Conservation (phyloP, 2,329 filamentous ascomycete species). For the Diaporthe sp. region DNA sequence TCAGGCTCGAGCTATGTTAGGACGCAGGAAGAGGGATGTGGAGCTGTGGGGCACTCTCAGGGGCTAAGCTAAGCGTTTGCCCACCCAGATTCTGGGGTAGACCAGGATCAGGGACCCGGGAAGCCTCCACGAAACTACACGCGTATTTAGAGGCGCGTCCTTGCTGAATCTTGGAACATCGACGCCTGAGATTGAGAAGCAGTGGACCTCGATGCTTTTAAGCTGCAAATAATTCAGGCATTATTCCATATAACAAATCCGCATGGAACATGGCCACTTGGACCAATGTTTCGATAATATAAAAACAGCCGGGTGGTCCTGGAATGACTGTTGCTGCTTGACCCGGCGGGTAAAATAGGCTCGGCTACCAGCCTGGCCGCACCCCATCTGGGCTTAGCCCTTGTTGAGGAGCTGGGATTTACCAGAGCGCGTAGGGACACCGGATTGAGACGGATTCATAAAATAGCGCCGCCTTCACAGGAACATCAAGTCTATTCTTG, state of each 20-base stretch:
- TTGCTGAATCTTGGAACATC: background rate
- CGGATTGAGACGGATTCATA: background rate
- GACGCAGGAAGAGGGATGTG: constrained; percentile 15
- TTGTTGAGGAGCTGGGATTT: background rate
- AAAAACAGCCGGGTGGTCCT: background rate
- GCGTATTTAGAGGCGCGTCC: background rate
- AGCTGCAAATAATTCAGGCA: background rate
- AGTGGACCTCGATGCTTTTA: background rate
- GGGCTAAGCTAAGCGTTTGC: background rate
- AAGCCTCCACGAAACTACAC: background rate
- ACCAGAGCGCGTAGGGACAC: background rate
- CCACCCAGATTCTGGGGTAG: constrained; percentile 29
- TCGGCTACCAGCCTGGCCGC: constrained; percentile 7
- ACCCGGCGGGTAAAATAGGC: constrained; percentile 5
- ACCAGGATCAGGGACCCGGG: constrained; percentile 16
- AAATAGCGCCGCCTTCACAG: constrained; percentile 1
- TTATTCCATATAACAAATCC: background rate
- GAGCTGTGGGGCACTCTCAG: constrained; percentile 28
- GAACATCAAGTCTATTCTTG: background rate
- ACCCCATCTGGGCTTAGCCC: background rate
- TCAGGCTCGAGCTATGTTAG: constrained; percentile 14
- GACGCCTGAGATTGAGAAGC: background rate
- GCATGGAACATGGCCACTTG: too few relatives aligned
- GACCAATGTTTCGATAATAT: background rate
- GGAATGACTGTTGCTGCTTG: background rate